phyloP scores from a whole-genome alignment of 371 early-diverging fungal species.

The Zychaea mexicana region DNA sequence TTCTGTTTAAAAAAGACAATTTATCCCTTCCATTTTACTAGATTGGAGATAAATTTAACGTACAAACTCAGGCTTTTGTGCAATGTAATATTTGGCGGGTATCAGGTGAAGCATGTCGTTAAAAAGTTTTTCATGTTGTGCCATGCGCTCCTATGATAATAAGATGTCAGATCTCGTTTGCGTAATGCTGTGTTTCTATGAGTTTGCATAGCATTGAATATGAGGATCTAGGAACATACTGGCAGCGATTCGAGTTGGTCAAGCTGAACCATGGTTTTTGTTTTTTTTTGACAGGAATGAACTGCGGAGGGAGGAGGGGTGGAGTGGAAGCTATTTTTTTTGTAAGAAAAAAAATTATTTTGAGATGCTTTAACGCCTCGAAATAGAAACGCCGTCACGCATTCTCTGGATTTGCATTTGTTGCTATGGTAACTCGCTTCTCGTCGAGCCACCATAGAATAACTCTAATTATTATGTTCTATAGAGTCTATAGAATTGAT shows the following conservation, averaged over 20 bases:
- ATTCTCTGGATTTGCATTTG: too few species aligned
- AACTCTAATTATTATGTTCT: too few species aligned
- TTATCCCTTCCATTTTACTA: too few species aligned
- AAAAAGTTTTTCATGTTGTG: constrained; percentile 58
- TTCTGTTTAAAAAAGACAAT: neutral
- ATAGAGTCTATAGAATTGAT: too few species aligned
- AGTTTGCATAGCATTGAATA: too few species aligned
- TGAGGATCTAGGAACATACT: constrained; percentile 6
- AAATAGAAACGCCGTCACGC: too few species aligned
- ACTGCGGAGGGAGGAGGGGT: too few species aligned
- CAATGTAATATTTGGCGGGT: constrained; percentile 75
- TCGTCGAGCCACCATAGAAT: too few species aligned
- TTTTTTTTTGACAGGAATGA: neutral
- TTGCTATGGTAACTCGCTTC: neutral
- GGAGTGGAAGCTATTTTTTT: neutral
- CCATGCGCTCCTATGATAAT: constrained; percentile 57
- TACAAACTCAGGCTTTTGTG: constrained; percentile 48
- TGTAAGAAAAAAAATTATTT: constrained; percentile 2
- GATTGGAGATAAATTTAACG: too few species aligned
- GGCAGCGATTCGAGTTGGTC: constrained; percentile 33
- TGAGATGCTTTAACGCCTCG: neutral
- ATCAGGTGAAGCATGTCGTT: constrained; percentile 71
- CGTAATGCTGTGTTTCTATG: too few species aligned
- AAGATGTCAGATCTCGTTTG: too few species aligned
- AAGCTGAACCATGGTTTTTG: constrained; percentile 34